Percentiles rank a stretch among this genome's conserved stretches.
phyloP scores from a whole-genome alignment of 2,329 filamentous ascomycete genomes.

The Gremmenia infestans region DNA sequence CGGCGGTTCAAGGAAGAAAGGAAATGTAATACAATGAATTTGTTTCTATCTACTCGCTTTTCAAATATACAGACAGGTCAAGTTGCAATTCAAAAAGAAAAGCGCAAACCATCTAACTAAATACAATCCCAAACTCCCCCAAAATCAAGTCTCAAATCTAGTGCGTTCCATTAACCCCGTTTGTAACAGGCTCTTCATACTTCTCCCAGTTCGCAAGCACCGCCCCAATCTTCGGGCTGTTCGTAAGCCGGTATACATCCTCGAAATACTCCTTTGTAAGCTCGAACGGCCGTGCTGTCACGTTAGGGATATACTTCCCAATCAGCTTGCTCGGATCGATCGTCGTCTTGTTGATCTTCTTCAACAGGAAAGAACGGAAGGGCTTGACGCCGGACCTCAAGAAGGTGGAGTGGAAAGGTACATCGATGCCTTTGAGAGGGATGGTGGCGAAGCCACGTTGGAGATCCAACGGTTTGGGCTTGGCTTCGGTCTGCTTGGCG shows the following conservation, averaged over 20 bases:
- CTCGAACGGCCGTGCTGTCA: conserved; percentile 92
- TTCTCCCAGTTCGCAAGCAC: conserved; percentile 34
- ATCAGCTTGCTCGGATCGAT: conserved; percentile 96
- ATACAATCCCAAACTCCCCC: no score
- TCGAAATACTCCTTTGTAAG: conserved; percentile 99
- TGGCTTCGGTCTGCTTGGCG: conserved; percentile 79
- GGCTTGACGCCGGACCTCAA: conserved; percentile 97
- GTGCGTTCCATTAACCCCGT: conserved; percentile 23
- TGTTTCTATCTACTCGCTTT: no score
- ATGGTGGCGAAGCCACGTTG: conserved; percentile 97
- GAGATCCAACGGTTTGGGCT: conserved; percentile 82
- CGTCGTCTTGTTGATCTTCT: conserved; percentile 99
- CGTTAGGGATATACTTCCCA: conserved; percentile 98
- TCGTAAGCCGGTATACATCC: conserved; percentile 93
- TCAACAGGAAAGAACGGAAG: conserved; percentile 95
- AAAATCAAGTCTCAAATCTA: no score
- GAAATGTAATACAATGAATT: no score
- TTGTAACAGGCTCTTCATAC: conserved; percentile 29
- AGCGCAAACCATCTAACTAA: no score
- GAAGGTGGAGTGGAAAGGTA: conserved; percentile 99
- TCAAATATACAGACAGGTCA: no score
- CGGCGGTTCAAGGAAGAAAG: no score
- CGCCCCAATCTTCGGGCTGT: conserved; percentile 40
- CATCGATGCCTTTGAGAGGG: conserved; percentile 93
- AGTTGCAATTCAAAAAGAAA: no score